Percentiles rank a stretch among this genome's conserved stretches.
Evolutionary conservation across 2,329 filamentous ascomycete genomes (phyloP).

Genomic region (Paecilomyces formosus): DNA sequence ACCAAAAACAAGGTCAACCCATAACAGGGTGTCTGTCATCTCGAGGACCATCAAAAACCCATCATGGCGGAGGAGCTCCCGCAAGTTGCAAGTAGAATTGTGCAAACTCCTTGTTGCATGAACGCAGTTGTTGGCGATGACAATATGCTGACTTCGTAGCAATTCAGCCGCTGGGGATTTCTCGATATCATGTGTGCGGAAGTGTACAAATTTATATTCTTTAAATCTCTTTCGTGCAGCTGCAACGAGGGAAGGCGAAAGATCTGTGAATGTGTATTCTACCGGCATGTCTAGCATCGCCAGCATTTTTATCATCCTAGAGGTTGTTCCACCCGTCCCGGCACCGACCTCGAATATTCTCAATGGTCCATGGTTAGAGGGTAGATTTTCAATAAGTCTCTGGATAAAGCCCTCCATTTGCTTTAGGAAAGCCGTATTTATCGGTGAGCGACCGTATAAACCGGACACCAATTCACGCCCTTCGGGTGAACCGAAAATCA

Average conservation of each 20-base stretch:
- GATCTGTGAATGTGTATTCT: conserved; percentile 35
- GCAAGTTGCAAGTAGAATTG: conserved; percentile 12
- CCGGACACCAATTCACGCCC: conserved; percentile 24
- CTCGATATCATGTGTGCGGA: conserved; percentile 24
- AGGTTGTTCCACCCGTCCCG: conserved; percentile 32
- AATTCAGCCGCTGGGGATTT: conserved; percentile 12
- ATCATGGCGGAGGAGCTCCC: conserved; percentile 16
- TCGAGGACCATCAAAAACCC: conserved; percentile 25
- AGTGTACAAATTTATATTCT: conserved; percentile 24
- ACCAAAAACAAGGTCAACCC: conserved; percentile 30
- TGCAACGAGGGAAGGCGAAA: conserved; percentile 28
- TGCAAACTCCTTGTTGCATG: conserved; percentile 21
- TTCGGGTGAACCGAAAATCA: conserved; percentile 31
- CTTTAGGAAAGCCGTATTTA: conserved; percentile 12
- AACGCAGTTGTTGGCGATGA: conserved; percentile 24
- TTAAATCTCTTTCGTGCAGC: conserved; percentile 23
- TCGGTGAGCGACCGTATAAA: conserved; percentile 25
- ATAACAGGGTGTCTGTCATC: conserved; percentile 20
- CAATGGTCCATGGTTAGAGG: conserved; percentile 4
- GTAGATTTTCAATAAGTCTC: neutral
- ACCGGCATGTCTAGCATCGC: conserved; percentile 18
- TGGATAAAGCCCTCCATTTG: conserved; percentile 15
- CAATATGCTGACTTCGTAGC: conserved; percentile 11
- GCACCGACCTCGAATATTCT: conserved; percentile 32
- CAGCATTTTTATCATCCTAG: conserved; percentile 19